phyloP scores from a whole-genome alignment of 805 yeast genomes.

The Nakazawaea laoshanensis region DNA sequence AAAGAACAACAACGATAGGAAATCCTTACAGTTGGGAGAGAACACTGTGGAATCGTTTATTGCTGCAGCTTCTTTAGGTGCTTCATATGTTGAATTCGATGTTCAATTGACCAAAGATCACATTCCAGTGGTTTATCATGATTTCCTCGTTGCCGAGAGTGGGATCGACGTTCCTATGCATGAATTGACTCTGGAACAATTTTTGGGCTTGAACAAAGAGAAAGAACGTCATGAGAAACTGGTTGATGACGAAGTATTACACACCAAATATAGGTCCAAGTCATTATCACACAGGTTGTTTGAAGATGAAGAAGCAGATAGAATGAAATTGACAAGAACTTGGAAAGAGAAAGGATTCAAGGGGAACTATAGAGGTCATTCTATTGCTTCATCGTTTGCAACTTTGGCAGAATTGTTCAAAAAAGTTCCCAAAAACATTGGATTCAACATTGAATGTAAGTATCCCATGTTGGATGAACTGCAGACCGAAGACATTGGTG shows the following conservation, averaged over 20 bases:
- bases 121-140: conserved; percentile 92
- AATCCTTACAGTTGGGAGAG: conserved; percentile 87
- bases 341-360: conserved; percentile 81
- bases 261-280: conserved; percentile 22
- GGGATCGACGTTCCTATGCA: conserved; percentile 98
- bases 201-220: conserved; percentile 42
- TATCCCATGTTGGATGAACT: conserved; percentile 96
- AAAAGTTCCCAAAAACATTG: conserved; percentile 74
- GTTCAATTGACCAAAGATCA: conserved; percentile 89
- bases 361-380: conserved; percentile 85
- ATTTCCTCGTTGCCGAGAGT: conserved; percentile 87
- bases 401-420: conserved; percentile 78
- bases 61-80: conserved; percentile 94
- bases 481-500: conserved; percentile 81
- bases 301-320: conserved; percentile 32
- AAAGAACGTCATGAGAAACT: conserved; percentile 12
- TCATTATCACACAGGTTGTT: conserved; percentile 25
- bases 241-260: conserved; percentile 22
- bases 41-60: conserved; percentile 92
- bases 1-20: conserved; percentile 63
- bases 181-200: conserved; percentile 81
- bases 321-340: conserved; percentile 84
- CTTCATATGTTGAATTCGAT: conserved; percentile 93
- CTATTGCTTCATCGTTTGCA: conserved; percentile 88
- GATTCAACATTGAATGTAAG: conserved; percentile 91